These are phyloP conservation scores for Lumnitzera littorea DNA, from an alignment of 345 rosid species.

Conservation along the genomic window DNA sequence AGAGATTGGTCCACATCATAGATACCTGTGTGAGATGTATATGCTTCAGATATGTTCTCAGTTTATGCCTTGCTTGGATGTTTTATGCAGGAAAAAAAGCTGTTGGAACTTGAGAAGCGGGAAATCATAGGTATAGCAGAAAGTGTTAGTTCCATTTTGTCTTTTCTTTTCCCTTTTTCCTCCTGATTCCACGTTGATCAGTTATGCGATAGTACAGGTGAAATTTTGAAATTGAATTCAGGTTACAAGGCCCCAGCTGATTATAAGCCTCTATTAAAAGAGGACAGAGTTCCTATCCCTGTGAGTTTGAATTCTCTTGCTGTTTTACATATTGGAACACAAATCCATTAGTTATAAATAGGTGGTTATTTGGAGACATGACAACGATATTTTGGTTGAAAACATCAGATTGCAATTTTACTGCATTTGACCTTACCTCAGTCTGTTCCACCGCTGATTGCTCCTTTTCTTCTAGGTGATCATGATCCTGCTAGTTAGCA, in stretches of 20 bases:
- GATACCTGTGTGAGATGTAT: too few relatives aligned
- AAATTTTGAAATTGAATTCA: slow-evolving; percentile 73
- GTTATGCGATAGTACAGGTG: slow-evolving; percentile 38
- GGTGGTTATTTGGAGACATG: too few relatives aligned
- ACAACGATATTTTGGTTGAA: too few relatives aligned
- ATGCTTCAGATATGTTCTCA: background rate
- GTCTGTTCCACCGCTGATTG: too few relatives aligned
- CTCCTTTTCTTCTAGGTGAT: too few relatives aligned
- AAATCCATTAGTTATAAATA: too few relatives aligned
- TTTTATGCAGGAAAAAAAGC: slow-evolving; percentile 42
- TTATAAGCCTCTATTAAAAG: slow-evolving; percentile 78
- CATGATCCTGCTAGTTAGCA: too few relatives aligned
- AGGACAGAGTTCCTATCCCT: slow-evolving; percentile 66
- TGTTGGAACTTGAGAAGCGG: slow-evolving; percentile 41
- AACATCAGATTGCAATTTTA: too few relatives aligned
- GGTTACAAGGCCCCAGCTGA: slow-evolving; percentile 77
- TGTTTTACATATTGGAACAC: background rate
- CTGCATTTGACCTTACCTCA: too few relatives aligned
- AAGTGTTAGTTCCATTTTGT: background rate
- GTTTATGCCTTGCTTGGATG: slow-evolving; percentile 13
- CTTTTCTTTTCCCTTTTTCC: background rate
- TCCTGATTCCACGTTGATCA: slow-evolving; percentile 1
- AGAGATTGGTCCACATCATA: too few relatives aligned
- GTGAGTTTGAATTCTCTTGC: slow-evolving; percentile 36
- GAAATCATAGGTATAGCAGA: slow-evolving; percentile 37